Base-by-base conservation (phyloP, 2,329 filamentous ascomycete genomes). In the Arthrobotrys iridis region DNA sequence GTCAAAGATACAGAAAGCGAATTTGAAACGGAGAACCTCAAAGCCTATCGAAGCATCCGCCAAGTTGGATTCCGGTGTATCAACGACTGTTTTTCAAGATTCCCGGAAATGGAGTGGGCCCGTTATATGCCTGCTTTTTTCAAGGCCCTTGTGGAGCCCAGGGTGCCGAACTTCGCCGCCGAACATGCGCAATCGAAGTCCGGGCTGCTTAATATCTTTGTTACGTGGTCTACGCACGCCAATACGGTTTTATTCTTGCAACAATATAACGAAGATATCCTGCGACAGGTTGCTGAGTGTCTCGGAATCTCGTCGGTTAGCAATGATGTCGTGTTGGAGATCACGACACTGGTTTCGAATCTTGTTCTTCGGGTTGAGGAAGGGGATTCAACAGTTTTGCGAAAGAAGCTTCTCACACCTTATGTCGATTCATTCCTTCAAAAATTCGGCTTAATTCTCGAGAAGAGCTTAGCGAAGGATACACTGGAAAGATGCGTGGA, bases 171-270 rank as follows among this genome's bases (percentile, higher is more conserved):
- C 68, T 87, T 99, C 63, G 88, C 93, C 0, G 85, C 87, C 3
- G 95, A 99, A 83, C 97, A 92, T 45, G 91, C 93, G 0, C 93
- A 99, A 80, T 92, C 93, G 11, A 85, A 97, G 5, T 98, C 95
- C 1, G 91, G 90, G 13, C 87, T 93, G 41, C 86, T 97, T 76
- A 89, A 90, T 77, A 85, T 99, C 3, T 88, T 99, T 77, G 89
- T 88, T 2, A 91, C 91, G 0, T 97, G 94, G 91, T 90, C 92
- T 2, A 87, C 87, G 70, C 86, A 90, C 20, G 85, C 88, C 0
- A 86, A 85, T 75, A 90, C 89, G 0, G 89, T 90, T 0, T 80
- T 89, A 4, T 92, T 95, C 79, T 85, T 99, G 5, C 87, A 90
- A 10, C 82, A 86, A 5, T 87, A 89, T 70, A 87, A 89, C 58